Base-by-base conservation (phyloP, 1,139 yeast genomes). In the Nakaseomyces bracarensis region DNA sequence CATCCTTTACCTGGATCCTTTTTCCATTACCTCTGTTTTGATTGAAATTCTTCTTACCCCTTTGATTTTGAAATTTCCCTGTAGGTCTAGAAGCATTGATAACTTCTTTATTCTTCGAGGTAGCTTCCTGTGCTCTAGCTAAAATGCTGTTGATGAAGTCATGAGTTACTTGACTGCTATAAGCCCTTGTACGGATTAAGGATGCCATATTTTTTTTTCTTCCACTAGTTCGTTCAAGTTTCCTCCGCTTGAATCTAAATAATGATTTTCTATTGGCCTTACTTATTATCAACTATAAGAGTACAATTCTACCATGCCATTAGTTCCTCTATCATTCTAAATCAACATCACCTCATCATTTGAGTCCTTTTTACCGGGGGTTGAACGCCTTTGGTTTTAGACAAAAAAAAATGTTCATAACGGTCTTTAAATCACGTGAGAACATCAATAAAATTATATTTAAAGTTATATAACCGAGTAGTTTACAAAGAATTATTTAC, bases 131-230 rank as follows among this genome's bases (percentile, higher is more conserved):
- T 13, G 56, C 58, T 29, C 49, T 47, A 10, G 46, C 47, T 20
- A 54, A 41, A 8, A 54, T 47, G 30, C 49, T 48, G 28, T 50
- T 48, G 34, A 54, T 46, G 39, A 51, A 53, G 33, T 54, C 59
- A 36, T 52, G 50, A 3, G 58, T 48, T 15, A 54, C 47, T 19
- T 51, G 44, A 14, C 55, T 49, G 38, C 52, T 52, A 37, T 49
- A 50, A 15, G 36, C 26, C 36, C 36, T 33, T 5, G 11, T 30
- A 30, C 22, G 22, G 10, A 30, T 30, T 8, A 30, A 11, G 5
- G 34, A 30, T 4, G 34, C 34, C 34, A 30, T 30, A 4, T 9
- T 13, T 13, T 13, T 6, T 8, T 26, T 8, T 22, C 25, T 22
- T 22, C 9, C 25, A 7, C 25, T 7, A 22, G 25, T 10, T 22